Evolutionary conservation across 1,284 basidiomycete species (phyloP), one percentile per base, ranked within the genome.

Genomic region (Farysia itapuensis): DNA sequence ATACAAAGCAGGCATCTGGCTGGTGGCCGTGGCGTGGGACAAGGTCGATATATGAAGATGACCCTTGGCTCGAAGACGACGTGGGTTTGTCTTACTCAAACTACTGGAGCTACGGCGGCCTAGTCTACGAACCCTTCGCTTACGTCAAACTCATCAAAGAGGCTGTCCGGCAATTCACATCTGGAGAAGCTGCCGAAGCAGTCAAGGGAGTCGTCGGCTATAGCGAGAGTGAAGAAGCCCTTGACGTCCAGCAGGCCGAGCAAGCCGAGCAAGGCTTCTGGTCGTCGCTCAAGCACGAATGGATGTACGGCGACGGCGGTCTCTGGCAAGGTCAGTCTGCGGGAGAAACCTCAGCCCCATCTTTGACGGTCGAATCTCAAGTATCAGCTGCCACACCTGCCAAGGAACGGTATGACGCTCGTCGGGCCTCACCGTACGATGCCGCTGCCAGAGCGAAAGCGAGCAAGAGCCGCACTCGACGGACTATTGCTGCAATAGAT

Each of bases 231-330:
- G n/a, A 4, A 12, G 36, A 46, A 28, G 18, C 14, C 13, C 34
- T 18, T n/a, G 25, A 6, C 8, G 5, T 19, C 9, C 34, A 41
- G 32, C 20, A 29, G 15, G 43, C 44, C 18, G 5, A 15, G 5
- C 18, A 45, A 15, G 21, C 37, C 11, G 22, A 51, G 31, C 43
- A 23, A 19, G 36, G 46, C 7, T 64, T 58, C 24, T 64, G 56
- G 61, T 43, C 43, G 3, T 36, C 54, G 2, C 35, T 64, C 38
- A 59, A 52, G 34, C 18, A 41, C 31, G 61, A 59, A 39, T 64
- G 61, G 61, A 51, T 47, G 61, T 52, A 64, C 24, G 61, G 61
- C 24, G 50, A 64, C 23, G 61, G 50, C 11, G 59, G 59, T 3
- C 5, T 63, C 14, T 63, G 53, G 59, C 21, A 5, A 5, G 30